Conservation (phyloP, 2,329 filamentous ascomycete species). For the Colletotrichum paranaense region DNA sequence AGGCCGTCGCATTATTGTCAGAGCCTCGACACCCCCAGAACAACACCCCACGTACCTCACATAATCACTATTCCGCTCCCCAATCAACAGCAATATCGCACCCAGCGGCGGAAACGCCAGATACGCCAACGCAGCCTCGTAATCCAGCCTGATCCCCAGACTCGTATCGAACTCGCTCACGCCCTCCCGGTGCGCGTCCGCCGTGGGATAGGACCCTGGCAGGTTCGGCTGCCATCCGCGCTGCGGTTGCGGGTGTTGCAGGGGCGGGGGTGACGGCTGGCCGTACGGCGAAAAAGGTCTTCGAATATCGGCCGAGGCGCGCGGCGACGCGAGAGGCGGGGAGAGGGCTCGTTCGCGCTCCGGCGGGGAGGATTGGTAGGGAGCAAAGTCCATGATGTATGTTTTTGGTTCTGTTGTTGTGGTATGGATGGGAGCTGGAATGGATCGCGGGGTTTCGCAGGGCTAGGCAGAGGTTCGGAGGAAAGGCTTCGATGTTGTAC, state of each 20-base stretch:
- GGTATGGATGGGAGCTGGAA: neutral
- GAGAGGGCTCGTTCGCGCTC: constrained; percentile 86
- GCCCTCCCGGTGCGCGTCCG: constrained; percentile 60
- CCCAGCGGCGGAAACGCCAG: constrained; percentile 86
- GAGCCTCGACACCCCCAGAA: neutral
- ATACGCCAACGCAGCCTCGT: constrained; percentile 93
- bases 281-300: constrained; percentile 63
- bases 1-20: neutral
- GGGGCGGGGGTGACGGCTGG: constrained; percentile 54
- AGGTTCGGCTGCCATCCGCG: constrained; percentile 58
- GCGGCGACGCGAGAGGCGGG: constrained; percentile 70
- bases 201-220: constrained; percentile 51
- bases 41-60: constrained; percentile 73
- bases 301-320: constrained; percentile 65
- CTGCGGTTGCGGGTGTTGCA: constrained; percentile 68
- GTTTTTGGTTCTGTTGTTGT: neutral
- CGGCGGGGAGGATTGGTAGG: constrained; percentile 93
- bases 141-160: constrained; percentile 85
- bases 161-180: constrained; percentile 92
- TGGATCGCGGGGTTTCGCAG: neutral
- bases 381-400: constrained; percentile 86
- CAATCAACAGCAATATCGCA: constrained; percentile 82
- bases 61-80: constrained; percentile 97
- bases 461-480: neutral
- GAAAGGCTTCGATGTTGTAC: neutral